Percentiles rank a stretch among this genome's conserved stretches.
phyloP scores from a whole-genome alignment of 345 rosid genomes.

The Populus simonii region DNA sequence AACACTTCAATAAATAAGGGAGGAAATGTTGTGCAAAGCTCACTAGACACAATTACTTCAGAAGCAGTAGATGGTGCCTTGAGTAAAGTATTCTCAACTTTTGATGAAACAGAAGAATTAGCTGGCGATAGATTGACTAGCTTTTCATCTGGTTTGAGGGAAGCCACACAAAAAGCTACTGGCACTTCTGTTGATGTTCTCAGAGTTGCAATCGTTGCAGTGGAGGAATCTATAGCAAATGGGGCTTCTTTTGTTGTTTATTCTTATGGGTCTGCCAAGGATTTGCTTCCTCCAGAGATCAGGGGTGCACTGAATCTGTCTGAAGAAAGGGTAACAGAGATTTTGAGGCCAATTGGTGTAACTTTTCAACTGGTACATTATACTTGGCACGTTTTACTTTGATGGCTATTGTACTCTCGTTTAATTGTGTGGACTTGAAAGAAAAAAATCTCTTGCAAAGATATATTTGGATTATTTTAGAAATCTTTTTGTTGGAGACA shows the following conservation, averaged over 20 bases:
- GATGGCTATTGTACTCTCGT: no score
- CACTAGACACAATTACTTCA: constrained; percentile 52
- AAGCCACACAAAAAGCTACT: constrained; percentile 54
- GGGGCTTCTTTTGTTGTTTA: constrained; percentile 60
- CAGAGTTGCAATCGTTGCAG: constrained; percentile 54
- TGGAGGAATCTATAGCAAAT: constrained; percentile 58
- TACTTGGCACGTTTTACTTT: constrained; percentile 5
- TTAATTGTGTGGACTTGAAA: constrained; percentile 4
- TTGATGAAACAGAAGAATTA: constrained; percentile 52
- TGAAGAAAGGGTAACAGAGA: constrained; percentile 56
- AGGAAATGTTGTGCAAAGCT: constrained; percentile 49
- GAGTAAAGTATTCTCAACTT: constrained; percentile 41
- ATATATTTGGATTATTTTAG: neutral
- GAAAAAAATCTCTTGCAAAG: neutral
- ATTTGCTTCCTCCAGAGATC: constrained; percentile 64
- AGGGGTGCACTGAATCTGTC: constrained; percentile 51
- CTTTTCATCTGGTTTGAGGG: constrained; percentile 52
- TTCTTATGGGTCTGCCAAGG: constrained; percentile 70
- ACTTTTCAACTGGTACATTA: constrained; percentile 64
- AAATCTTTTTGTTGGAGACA: constrained; percentile 6
- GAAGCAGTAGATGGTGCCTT: constrained; percentile 54
- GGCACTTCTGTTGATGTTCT: constrained; percentile 53
- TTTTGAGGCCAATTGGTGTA: constrained; percentile 52
- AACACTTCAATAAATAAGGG: constrained; percentile 12
- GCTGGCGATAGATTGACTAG: constrained; percentile 45